phyloP scores from a whole-genome alignment of 768 basidiomycete species.

The Trametopsis cervina region DNA sequence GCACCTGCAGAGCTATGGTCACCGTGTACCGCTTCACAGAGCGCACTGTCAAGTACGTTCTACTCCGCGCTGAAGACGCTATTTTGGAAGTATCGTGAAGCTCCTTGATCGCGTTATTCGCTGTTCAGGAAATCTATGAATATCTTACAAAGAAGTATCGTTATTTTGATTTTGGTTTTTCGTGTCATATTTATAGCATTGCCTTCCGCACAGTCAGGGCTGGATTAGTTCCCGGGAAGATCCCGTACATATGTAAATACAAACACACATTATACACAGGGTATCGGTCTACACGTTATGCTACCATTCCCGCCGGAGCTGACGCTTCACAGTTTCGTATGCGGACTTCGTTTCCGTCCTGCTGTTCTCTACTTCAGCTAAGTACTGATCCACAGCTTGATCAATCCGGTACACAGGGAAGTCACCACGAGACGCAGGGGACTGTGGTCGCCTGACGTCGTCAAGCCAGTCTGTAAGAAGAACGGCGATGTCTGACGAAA shows the following conservation, averaged over 20 bases:
- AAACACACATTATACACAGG: background rate
- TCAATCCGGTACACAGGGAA: conserved; percentile 79
- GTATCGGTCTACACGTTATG: background rate
- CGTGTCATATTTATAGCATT: background rate
- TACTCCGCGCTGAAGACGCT: conserved; percentile 70
- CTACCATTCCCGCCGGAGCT: conserved; percentile 68
- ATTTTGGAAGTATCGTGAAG: conserved; percentile 57
- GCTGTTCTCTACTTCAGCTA: conserved; percentile 58
- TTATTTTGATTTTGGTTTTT: too few relatives aligned
- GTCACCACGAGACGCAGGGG: conserved; percentile 52
- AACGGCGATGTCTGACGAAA: conserved; percentile 77
- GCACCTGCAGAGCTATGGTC: conserved; percentile 50
- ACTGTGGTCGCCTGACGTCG: conserved; percentile 67
- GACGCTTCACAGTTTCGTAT: conserved; percentile 68
- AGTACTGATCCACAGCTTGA: conserved; percentile 64
- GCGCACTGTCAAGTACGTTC: conserved; percentile 46
- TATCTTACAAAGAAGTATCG: too few relatives aligned
- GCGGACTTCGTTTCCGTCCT: conserved; percentile 53
- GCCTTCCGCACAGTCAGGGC: background rate
- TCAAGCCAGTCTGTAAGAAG: conserved; percentile 78
- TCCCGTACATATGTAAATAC: background rate
- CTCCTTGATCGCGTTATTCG: conserved; percentile 22
- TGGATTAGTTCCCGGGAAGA: background rate
- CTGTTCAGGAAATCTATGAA: too few relatives aligned
- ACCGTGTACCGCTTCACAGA: conserved; percentile 66